Evolutionary conservation across 2,329 filamentous ascomycete species (phyloP).

Genomic region (Chalaropsis thielavioides): DNA sequence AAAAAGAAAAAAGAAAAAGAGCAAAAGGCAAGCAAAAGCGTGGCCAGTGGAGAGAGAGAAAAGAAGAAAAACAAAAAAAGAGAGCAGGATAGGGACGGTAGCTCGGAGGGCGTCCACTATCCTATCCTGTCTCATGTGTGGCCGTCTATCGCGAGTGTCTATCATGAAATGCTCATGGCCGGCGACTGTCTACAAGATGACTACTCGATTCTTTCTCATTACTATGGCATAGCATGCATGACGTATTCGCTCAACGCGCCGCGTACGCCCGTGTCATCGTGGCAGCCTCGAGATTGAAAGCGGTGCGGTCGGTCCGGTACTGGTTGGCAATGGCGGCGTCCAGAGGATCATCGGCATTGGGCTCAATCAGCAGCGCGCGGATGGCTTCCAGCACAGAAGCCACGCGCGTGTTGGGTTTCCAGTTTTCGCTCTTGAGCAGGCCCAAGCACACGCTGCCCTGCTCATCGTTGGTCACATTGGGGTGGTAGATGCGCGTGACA

Average conservation of each 20-base stretch:
- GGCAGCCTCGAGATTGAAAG: conserved; percentile 44
- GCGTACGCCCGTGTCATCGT: conserved; percentile 19
- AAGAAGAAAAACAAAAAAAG: neutral
- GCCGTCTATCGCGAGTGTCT: neutral
- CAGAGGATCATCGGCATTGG: conserved; percentile 78
- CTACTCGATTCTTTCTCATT: too few relatives aligned
- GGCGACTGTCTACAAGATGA: too few relatives aligned
- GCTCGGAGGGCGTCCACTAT: neutral
- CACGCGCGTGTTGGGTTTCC: conserved; percentile 79
- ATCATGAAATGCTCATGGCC: neutral
- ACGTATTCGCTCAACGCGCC: neutral
- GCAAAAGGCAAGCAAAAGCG: neutral
- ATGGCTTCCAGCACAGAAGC: conserved; percentile 63
- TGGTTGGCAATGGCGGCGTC: conserved; percentile 77
- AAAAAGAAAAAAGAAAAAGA: conserved; percentile 2
- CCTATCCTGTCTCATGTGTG: neutral
- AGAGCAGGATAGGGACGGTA: neutral
- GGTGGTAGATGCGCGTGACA: conserved; percentile 98
- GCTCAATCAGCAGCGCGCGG: conserved; percentile 58
- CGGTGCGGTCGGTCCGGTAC: conserved; percentile 51
- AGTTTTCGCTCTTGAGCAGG: conserved; percentile 78
- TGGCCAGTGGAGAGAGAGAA: neutral
- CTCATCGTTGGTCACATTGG: conserved; percentile 98
- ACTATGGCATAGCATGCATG: too few relatives aligned
- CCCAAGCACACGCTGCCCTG: conserved; percentile 96